Base-by-base conservation (phyloP, 148 eudicot species). In the Arbutus unedo region DNA sequence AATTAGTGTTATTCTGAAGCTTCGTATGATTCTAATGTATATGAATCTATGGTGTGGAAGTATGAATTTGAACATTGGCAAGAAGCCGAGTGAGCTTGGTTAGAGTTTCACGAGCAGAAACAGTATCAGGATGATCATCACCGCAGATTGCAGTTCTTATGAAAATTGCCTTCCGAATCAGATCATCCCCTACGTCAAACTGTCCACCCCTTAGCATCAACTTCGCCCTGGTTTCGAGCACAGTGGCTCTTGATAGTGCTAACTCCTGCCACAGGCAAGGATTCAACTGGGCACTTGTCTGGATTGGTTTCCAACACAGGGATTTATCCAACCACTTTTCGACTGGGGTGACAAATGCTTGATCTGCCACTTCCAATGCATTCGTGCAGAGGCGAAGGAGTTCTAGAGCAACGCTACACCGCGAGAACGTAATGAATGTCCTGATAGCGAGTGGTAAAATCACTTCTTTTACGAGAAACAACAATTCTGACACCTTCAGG, bases 221-320 rank as follows among this genome's bases (percentile, higher is more conserved):
- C 89, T 94, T 94, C 11, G 98, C 99, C 87, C 98, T 85, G 5
- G 98, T 92, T 84, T 97, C 99, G 11, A 94, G 85, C 81, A 97
- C 94, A 14, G 90, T 89, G 72, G 97, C 98, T 87, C 99, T 86
- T 6, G 94, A 86, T 41, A 96, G 78, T 3, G 99, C 99, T 82
- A 96, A 87, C n/a, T 96, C 97, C 85, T 94, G 98, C 99, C 99
- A 94, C 3, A 96, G 81, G 53, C 85, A 89, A 49, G 98, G 97
- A 81, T 96, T 94, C 83, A 96, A 84, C 88, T 94, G 93, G 2
- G 99, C 99, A 73, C 84, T 92, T 6, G 98, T 93, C 83, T 92
- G 98, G 59, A 92, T 86, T 8, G 99, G 97, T 83, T 85, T 90
- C 98, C 99, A 97, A 83, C 99, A 97, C 41, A 94, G 86, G 3